A percentile compares a stretch with the other conserved stretches of the same genome.
Conservation (phyloP, 805 yeast species). For the Cyberlindnera subsufficiens region DNA sequence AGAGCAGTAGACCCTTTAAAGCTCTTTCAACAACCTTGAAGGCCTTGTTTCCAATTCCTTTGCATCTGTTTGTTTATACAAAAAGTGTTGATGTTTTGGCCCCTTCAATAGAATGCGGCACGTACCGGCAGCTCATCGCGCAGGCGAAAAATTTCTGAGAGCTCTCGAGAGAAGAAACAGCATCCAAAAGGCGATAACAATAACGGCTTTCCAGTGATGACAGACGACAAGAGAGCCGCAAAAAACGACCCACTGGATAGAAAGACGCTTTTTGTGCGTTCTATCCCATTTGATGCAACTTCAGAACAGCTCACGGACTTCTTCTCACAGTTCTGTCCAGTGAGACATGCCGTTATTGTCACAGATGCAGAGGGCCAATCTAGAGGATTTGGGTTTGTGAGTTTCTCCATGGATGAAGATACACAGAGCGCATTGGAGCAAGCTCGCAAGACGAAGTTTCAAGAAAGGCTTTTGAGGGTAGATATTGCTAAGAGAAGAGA, state of each 20-base stretch:
- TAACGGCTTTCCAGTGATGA: constrained; percentile 2
- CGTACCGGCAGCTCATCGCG: constrained; percentile 1
- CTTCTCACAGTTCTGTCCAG: constrained; percentile 91
- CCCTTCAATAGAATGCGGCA: background rate
- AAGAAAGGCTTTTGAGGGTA: constrained; percentile 61
- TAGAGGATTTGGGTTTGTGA: constrained; percentile 93
- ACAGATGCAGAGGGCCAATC: constrained; percentile 71
- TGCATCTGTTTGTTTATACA: background rate
- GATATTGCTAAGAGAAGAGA: constrained; percentile 93
- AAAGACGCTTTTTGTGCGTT: constrained; percentile 76
- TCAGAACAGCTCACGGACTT: constrained; percentile 76
- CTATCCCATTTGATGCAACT: constrained; percentile 76
- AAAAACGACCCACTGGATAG: constrained; percentile 29
- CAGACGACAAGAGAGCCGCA: constrained; percentile 5
- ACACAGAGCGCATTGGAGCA: constrained; percentile 67
- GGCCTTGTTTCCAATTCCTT: no score
- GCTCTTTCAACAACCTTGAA: no score
- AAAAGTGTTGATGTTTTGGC: background rate
- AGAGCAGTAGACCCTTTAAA: no score
- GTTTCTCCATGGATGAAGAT: constrained; percentile 82
- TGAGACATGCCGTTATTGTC: constrained; percentile 90
- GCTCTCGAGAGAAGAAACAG: background rate
- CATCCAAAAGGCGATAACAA: background rate
- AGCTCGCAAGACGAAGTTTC: constrained; percentile 60
- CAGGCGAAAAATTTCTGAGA: background rate